These are phyloP conservation scores for Pholiota adiposa DNA, from an alignment of 1,284 basidiomycete species.

Conservation along the genomic window DNA sequence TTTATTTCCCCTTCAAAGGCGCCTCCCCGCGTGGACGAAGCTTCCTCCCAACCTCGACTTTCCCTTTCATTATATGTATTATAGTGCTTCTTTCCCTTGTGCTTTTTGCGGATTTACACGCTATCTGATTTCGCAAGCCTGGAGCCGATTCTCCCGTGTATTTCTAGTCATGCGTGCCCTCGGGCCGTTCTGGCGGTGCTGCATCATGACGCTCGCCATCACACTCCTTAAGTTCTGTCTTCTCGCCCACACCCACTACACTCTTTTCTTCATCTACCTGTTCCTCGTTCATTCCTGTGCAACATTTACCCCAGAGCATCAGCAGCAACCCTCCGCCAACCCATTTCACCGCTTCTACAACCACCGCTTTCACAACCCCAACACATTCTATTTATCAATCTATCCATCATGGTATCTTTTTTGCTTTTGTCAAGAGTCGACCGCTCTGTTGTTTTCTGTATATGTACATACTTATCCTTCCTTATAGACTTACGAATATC, in stretches of 20 bases:
- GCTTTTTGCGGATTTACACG: conserved; percentile 7
- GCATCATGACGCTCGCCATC: neutral
- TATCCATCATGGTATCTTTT: conserved; percentile 4
- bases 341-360: neutral
- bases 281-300: neutral
- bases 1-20: neutral
- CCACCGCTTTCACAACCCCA: too few species aligned
- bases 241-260: neutral
- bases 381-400: conserved; percentile 9
- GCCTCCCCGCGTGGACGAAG: neutral
- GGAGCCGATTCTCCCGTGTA: conserved; percentile 14
- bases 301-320: neutral
- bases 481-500: conserved; percentile 24
- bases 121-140: conserved; percentile 11
- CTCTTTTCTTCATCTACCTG: conserved; percentile 7
- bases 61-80: conserved; percentile 28
- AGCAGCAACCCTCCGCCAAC: conserved; percentile 10
- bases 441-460: conserved; percentile 16
- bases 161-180: conserved; percentile 10
- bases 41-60: neutral
- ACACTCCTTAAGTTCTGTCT: neutral
- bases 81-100: conserved; percentile 15
- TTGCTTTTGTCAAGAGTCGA: conserved; percentile 1
- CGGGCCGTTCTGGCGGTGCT: neutral
- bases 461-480: conserved; percentile 17